A percentile compares a stretch with the other conserved stretches of the same genome.
These are phyloP conservation scores for Aureococcus anophagefferens DNA, from an alignment of 108 stramenopile genomes.

Conservation along the genomic window DNA sequence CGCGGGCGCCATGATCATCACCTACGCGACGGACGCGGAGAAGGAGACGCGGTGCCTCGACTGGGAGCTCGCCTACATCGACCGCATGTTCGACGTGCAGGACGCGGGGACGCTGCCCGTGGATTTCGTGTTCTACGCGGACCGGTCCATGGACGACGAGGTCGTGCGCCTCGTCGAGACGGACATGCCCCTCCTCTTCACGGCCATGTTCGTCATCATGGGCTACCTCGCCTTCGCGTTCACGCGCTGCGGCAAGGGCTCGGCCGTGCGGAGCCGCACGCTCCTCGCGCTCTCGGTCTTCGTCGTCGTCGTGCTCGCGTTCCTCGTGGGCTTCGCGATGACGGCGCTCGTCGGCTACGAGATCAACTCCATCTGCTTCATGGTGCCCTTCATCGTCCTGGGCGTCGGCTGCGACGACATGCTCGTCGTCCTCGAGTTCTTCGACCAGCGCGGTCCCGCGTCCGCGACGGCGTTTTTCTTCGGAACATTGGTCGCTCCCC, in stretches of 20 bases:
- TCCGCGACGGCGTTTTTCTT: no score
- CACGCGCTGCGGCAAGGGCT: background rate
- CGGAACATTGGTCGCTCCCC: no score
- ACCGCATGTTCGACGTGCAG: background rate
- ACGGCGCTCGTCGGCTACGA: background rate
- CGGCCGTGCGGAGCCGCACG: background rate
- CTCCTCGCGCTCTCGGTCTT: background rate
- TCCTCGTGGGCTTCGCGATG: constrained; percentile 1
- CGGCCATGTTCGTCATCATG: background rate
- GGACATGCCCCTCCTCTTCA: background rate
- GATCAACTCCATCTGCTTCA: constrained; percentile 4
- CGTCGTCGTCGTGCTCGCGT: background rate
- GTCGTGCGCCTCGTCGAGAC: background rate
- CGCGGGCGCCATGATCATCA: background rate
- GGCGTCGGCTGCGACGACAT: constrained; percentile 12
- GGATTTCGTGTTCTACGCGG: background rate
- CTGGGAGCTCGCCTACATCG: background rate
- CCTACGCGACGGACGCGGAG: background rate
- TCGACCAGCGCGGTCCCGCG: no score
- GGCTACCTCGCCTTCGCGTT: background rate
- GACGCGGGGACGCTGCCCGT: background rate
- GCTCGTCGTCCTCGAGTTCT: constrained; percentile 8
- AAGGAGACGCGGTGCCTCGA: background rate
- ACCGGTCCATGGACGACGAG: constrained; percentile 1
- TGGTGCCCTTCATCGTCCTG: constrained; percentile 2